A percentile compares a stretch with the other conserved stretches of the same genome.
Evolutionary conservation across 345 rosid species (phyloP).

Genomic region (Eutrema heterophyllum): DNA sequence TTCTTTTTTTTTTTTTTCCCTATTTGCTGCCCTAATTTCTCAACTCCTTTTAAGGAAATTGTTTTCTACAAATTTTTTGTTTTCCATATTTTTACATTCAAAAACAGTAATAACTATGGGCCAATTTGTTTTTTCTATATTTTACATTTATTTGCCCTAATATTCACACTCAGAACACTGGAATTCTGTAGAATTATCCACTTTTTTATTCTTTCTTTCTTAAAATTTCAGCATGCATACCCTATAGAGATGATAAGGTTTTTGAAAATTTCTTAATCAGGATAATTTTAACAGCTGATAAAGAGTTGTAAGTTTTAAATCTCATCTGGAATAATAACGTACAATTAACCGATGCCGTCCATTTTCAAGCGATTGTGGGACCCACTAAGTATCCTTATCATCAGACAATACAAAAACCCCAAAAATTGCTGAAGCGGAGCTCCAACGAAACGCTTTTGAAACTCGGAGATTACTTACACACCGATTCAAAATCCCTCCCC

Average conservation of each 20-base stretch:
- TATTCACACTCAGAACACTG: background rate
- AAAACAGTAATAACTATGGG: background rate
- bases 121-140: background rate
- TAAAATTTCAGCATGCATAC: background rate
- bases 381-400: slow-evolving; percentile 22
- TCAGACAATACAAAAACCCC: slow-evolving; percentile 8
- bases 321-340: slow-evolving; percentile 4
- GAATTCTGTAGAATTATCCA: background rate
- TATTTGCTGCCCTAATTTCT: background rate
- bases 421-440: background rate
- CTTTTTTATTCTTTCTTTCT: too few species aligned
- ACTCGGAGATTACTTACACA: background rate
- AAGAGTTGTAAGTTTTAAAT: background rate
- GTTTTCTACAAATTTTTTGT: background rate
- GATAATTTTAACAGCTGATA: background rate
- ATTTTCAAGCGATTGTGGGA: slow-evolving; percentile 4
- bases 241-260: background rate
- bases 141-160: background rate
- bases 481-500: slow-evolving; percentile 6
- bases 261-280: background rate
- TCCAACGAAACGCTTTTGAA: slow-evolving; percentile 23
- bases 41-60: background rate
- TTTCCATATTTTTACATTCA: background rate
- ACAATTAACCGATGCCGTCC: slow-evolving; percentile 26
- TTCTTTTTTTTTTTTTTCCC: background rate